Base-by-base conservation (phyloP, 176 grass and related monocot species). In the Zea luxurians region DNA sequence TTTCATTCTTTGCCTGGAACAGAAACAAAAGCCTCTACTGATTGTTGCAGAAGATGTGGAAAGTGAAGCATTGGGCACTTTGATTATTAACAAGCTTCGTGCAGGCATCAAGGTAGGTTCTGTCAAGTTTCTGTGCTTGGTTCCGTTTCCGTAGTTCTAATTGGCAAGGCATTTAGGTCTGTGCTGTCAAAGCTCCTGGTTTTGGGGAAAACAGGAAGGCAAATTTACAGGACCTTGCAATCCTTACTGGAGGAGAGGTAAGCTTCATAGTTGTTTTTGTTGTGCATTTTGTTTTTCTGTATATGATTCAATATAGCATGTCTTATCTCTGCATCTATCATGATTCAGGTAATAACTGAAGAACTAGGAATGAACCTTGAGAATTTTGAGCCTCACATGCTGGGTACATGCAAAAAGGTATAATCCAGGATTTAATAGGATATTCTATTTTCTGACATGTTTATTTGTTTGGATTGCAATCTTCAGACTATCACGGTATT, bases 1-100 rank as follows among this genome's bases (percentile, higher is more conserved):
- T 78, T 5, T 78, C 44, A 10, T 80, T 35, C 20, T 65, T 84
- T 58, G 17, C 41, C 47, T 49, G 83, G 54, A 71, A 58, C 78
- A 99, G 92, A 93, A 84, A 69, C 96, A 99, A 91, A 95, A 20
- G 65, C 88, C 96, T 81, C 81, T 99, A 10, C 86, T 99, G 41
- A 99, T 99, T 89, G 86, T 99, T 73, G 88, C 92, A 6, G 95
- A 98, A 84, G 96, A 99, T 85, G 68, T 99, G 64, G 92, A 99
- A 75, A 95, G 96, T 36, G 90, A 95, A 69, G 96, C 90, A 21
- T 57, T 99, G 78, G 92, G 92, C 20, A 95, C 90, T 54, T 74
- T 99, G 63, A 99, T 95, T 75, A 72, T 99, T 49, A 99, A 95
- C 85, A 95, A 93, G 86, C 90, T 99, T 82, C 90, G 83, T 83